phyloP scores from a whole-genome alignment of 2,329 filamentous ascomycete genomes.

The Basipetospora chlamydospora region DNA sequence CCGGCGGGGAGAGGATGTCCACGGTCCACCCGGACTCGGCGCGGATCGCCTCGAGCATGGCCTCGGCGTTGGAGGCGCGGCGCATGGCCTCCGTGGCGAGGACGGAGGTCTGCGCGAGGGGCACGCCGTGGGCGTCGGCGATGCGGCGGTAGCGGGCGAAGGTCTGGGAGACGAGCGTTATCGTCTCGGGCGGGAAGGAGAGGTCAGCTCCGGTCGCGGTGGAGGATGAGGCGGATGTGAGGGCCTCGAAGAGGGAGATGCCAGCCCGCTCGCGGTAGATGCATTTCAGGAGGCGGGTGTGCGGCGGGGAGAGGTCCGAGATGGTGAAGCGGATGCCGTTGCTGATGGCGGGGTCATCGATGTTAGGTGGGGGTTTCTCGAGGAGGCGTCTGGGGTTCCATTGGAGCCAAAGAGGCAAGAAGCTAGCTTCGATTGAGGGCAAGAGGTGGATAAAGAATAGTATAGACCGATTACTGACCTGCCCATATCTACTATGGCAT shows the following conservation, averaged over 20 bases:
- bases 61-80: slow-evolving; percentile 57
- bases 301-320: slow-evolving; percentile 59
- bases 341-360: slow-evolving; percentile 32
- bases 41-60: slow-evolving; percentile 52
- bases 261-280: slow-evolving; percentile 63
- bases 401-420: too few relatives aligned
- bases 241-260: slow-evolving; percentile 78
- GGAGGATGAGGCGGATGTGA: slow-evolving; percentile 31
- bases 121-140: slow-evolving; percentile 56
- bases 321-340: slow-evolving; percentile 93
- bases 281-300: slow-evolving; percentile 58
- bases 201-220: too few relatives aligned
- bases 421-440: slow-evolving; percentile 2
- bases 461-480: slow-evolving; percentile 22
- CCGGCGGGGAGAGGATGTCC: slow-evolving; percentile 58
- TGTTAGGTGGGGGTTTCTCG: too few relatives aligned
- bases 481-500: slow-evolving; percentile 46
- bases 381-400: too few relatives aligned
- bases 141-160: slow-evolving; percentile 58
- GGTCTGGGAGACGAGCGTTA: slow-evolving; percentile 49
- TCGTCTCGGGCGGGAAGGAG: slow-evolving; percentile 38
- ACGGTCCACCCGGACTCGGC: slow-evolving; percentile 52
- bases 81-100: slow-evolving; percentile 85
- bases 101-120: slow-evolving; percentile 49
- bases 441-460: not conserved